A percentile compares a stretch with the other conserved stretches of the same genome.
Conservation (phyloP, 257 asterid species). For the Knoxia roxburghii region DNA sequence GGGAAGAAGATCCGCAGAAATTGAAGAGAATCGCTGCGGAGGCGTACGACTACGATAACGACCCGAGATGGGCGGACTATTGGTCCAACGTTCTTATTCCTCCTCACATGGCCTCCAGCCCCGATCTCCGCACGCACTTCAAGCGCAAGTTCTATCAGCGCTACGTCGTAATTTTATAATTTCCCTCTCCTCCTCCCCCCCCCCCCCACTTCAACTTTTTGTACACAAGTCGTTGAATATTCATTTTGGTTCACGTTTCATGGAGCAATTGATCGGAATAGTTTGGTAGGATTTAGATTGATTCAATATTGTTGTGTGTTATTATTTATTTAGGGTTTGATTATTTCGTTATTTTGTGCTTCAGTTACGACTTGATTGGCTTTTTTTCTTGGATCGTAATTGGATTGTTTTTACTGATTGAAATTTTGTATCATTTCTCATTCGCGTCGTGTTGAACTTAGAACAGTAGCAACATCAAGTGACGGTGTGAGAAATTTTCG, state of each 20-base stretch:
- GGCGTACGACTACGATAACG: constrained; percentile 79
- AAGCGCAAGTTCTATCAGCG: constrained; percentile 97
- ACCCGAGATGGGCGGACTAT: constrained; percentile 83
- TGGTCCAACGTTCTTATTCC: constrained; percentile 95
- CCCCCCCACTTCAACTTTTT: not conserved
- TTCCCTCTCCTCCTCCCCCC: no score
- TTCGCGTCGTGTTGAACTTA: not conserved
- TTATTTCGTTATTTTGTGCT: not conserved
- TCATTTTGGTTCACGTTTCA: not conserved
- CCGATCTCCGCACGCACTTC: constrained; percentile 78
- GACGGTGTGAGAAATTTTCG: not conserved
- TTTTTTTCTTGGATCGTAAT: not conserved
- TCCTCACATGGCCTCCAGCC: constrained; percentile 75
- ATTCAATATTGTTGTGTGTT: not conserved
- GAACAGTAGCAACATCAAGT: not conserved
- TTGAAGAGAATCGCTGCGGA: constrained; percentile 75
- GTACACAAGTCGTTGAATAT: not conserved
- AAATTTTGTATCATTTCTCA: not conserved
- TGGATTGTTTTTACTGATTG: not conserved
- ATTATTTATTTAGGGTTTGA: not conserved
- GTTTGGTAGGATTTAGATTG: not conserved
- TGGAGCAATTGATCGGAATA: not conserved
- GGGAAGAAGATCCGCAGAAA: constrained; percentile 75
- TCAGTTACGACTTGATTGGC: not conserved
- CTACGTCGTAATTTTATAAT: constrained; percentile 49